Evolutionary conservation across 768 basidiomycete species (phyloP).

Genomic region (Punctularia strigosozonata): DNA sequence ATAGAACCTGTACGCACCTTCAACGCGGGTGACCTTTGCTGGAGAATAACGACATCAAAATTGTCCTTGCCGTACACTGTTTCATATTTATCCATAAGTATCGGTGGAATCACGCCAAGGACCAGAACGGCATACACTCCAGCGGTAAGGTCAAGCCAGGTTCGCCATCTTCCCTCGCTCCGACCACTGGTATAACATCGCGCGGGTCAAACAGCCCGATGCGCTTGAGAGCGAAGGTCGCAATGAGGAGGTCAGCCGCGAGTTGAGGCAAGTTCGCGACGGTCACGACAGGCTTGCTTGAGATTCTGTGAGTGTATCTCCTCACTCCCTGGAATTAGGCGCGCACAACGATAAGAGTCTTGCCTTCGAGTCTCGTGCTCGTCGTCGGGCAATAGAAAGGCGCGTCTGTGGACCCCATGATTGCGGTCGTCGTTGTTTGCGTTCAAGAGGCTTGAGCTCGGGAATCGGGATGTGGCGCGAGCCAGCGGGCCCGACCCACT

Average conservation of each 20-base stretch:
- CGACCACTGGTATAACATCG: constrained; percentile 59
- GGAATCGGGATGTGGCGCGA: no score
- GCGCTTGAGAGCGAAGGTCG: constrained; percentile 46
- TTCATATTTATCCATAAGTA: constrained; percentile 4
- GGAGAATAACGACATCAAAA: constrained; percentile 45
- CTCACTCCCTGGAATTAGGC: no score
- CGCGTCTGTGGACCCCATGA: no score
- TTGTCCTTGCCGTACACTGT: constrained; percentile 54
- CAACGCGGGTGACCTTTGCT: constrained; percentile 70
- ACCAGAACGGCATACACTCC: constrained; percentile 46
- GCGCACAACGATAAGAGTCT: constrained; percentile 35
- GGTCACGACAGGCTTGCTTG: constrained; percentile 57
- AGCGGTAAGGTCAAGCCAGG: constrained; percentile 61
- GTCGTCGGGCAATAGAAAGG: constrained; percentile 22
- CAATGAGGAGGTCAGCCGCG: constrained; percentile 61
- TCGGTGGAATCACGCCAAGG: constrained; percentile 2
- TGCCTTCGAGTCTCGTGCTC: constrained; percentile 20
- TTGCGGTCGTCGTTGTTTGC: no score
- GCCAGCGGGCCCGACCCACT: no score
- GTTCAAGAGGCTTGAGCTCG: no score
- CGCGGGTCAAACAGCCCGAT: constrained; percentile 54
- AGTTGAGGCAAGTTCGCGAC: constrained; percentile 77
- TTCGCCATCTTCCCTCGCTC: constrained; percentile 50
- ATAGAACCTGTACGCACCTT: constrained; percentile 34
- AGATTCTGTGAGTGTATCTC: no score